These are phyloP conservation scores for Camillea tinctor DNA, from an alignment of 2,329 filamentous ascomycete species.

Conservation along the genomic window DNA sequence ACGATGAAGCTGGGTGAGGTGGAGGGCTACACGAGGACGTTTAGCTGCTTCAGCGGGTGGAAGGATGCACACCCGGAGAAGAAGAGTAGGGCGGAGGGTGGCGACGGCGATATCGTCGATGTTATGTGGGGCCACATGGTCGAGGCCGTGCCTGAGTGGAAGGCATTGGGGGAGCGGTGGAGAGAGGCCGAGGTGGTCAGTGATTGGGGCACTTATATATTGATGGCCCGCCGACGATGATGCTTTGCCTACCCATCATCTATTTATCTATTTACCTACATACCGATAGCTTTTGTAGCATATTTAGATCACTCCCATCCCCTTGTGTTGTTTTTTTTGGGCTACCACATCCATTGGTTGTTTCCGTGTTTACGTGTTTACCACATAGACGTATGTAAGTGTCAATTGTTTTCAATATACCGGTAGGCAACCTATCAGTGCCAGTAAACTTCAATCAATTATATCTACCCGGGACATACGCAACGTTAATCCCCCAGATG, in stretches of 20 bases:
- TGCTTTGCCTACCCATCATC: constrained; percentile 5
- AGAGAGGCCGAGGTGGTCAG: constrained; percentile 52
- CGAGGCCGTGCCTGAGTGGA: constrained; percentile 52
- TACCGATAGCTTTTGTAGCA: too few species aligned
- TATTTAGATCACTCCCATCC: too few species aligned
- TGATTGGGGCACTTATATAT: constrained; percentile 61
- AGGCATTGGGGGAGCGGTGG: constrained; percentile 47
- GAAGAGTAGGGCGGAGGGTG: constrained; percentile 51
- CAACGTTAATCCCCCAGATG: too few species aligned
- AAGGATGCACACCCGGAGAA: constrained; percentile 51
- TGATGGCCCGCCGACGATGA: constrained; percentile 51
- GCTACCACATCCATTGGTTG: too few species aligned
- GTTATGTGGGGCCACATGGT: constrained; percentile 59
- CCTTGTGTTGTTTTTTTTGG: too few species aligned
- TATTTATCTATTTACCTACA: not conserved
- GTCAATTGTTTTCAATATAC: too few species aligned
- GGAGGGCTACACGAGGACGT: constrained; percentile 62
- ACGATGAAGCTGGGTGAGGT: constrained; percentile 55
- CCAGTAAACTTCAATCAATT: too few species aligned
- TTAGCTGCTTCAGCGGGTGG: constrained; percentile 60
- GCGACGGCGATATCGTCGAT: constrained; percentile 61
- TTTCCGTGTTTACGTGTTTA: too few species aligned
- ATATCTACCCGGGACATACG: too few species aligned
- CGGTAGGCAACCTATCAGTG: too few species aligned
- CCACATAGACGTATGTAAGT: too few species aligned